phyloP scores from a whole-genome alignment of 2,329 filamentous ascomycete species.

The Scorias spongiosa region DNA sequence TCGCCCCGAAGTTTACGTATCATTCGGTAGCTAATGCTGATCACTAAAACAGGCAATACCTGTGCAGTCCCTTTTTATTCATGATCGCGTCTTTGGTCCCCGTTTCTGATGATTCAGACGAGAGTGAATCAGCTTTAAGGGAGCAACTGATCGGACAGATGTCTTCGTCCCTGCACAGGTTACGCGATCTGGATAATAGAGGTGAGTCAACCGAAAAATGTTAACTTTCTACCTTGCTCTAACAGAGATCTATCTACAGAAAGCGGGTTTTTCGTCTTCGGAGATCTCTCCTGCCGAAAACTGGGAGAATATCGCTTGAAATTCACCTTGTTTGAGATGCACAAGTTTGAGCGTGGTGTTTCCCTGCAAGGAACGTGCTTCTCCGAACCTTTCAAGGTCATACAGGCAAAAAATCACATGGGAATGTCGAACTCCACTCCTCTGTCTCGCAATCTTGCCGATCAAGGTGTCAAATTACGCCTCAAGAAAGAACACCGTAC shows the following conservation, averaged over 20 bases:
- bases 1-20: too few relatives aligned
- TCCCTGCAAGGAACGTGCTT: slow-evolving; percentile 36
- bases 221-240: background rate
- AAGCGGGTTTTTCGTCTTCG: slow-evolving; percentile 81
- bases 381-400: slow-evolving; percentile 51
- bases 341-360: slow-evolving; percentile 32
- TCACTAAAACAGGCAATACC: slow-evolving; percentile 34
- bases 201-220: slow-evolving; percentile 20
- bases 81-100: slow-evolving; percentile 39
- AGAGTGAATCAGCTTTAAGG: slow-evolving; percentile 8
- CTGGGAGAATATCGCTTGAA: slow-evolving; percentile 58
- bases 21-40: slow-evolving; percentile 3
- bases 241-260: slow-evolving; percentile 30
- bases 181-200: slow-evolving; percentile 62
- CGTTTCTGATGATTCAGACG: slow-evolving; percentile 6
- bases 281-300: slow-evolving; percentile 64
- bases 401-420: slow-evolving; percentile 40
- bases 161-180: slow-evolving; percentile 65
- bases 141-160: slow-evolving; percentile 43
- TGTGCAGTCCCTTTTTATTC: slow-evolving; percentile 51
- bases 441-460: slow-evolving; percentile 66
- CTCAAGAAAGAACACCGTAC: slow-evolving; percentile 65
- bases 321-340: slow-evolving; percentile 65
- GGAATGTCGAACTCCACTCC: slow-evolving; percentile 71
- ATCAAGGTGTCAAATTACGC: slow-evolving; percentile 71